Base-by-base conservation (phyloP, 2,329 filamentous ascomycete species). In the Ceratocystis variospora region DNA sequence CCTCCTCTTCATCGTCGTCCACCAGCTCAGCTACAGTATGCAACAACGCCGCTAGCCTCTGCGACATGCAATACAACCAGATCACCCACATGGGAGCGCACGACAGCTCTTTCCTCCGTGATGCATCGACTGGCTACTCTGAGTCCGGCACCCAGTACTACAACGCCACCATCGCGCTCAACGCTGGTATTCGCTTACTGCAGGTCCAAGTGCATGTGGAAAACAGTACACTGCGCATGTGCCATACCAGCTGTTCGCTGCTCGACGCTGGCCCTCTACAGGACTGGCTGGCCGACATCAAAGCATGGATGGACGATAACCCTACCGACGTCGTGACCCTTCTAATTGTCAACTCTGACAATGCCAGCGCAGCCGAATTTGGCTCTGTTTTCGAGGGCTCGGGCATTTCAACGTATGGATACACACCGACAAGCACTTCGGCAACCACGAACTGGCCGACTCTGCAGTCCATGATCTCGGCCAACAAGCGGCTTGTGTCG, bases 31-130 rank as follows among this genome's bases (percentile, higher is more conserved):
- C 59, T 12, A 68, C 67, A 28, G 83, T 85, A 41, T 94, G 90
- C 81, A 94, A 94, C 77, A 93, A 93, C 79, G 90, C 87, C 0
- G 87, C 88, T 0, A 77, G 80, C 55, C 81, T 94, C 50, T 94
- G 90, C 78, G 78, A 77, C 68, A 83, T 83, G 69, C 77, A 82
- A 19, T 94, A 94, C 78, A 86, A 84, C 76, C 84, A 87, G 70
- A 82, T 94, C 71, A 92, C 89, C 2, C 82, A 92, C 74, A 83
- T 93, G 72, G 88, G 88, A 25, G 87, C 87, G 19, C 89, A 92
- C 76, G 82, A 91, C 76, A 85, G 83, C 68, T 80, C 88, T 10
- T 92, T 91, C 73, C 74, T 91, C 55, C 80, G 87, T 62, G 85
- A 90, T 71, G 74, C 77, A 31, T 80, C 79, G 66, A 87, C 84